phyloP scores from a whole-genome alignment of 2,329 filamentous ascomycete species.

The Exophiala mesophila region DNA sequence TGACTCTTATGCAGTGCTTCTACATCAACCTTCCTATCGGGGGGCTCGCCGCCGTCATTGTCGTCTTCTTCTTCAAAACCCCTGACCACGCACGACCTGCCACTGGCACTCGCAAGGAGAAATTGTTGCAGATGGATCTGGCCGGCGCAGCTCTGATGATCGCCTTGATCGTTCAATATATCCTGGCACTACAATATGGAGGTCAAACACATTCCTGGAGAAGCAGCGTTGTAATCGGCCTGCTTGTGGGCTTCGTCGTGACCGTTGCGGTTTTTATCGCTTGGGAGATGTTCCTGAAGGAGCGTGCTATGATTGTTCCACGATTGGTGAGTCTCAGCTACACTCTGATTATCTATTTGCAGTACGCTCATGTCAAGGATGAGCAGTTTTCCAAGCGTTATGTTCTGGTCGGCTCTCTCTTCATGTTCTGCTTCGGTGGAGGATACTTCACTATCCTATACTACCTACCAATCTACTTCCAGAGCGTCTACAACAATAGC shows the following conservation, averaged over 20 bases:
- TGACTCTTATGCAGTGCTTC: too few relatives aligned
- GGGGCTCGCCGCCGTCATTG: conserved; percentile 32
- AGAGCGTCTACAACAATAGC: conserved; percentile 33
- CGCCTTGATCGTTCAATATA: conserved; percentile 35
- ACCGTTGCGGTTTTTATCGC: conserved; percentile 28
- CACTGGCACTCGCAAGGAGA: conserved; percentile 29
- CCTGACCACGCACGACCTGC: conserved; percentile 17
- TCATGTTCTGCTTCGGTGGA: conserved; percentile 34
- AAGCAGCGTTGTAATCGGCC: conserved; percentile 38
- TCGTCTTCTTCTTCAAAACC: conserved; percentile 30
- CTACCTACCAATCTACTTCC: conserved; percentile 48
- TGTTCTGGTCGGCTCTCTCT: conserved; percentile 32
- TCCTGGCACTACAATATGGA: conserved; percentile 46
- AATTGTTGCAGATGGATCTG: conserved; percentile 42
- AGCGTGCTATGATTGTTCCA: conserved; percentile 36
- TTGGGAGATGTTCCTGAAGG: conserved; percentile 34
- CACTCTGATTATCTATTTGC: too few relatives aligned
- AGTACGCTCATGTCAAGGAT: too few relatives aligned
- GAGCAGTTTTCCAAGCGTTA: too few relatives aligned
- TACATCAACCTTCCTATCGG: conserved; percentile 34
- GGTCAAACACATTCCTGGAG: conserved; percentile 34
- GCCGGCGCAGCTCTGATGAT: conserved; percentile 38
- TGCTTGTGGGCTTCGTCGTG: conserved; percentile 39
- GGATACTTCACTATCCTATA: conserved; percentile 37
- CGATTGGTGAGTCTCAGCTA: conserved; percentile 31